Base-by-base conservation (phyloP, 2,329 filamentous ascomycete genomes). In the Alternaria triticina region DNA sequence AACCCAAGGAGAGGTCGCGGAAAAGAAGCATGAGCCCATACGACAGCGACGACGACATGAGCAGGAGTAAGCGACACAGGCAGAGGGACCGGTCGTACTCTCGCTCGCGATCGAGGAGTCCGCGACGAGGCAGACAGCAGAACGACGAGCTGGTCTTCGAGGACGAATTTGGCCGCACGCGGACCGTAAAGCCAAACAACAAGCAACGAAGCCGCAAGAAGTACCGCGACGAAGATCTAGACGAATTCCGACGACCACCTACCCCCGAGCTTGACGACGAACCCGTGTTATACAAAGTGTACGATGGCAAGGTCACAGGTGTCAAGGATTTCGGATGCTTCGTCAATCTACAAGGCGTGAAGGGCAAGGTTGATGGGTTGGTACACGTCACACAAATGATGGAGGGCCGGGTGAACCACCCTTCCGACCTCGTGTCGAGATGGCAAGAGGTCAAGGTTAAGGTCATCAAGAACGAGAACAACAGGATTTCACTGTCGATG, bases 291-390 rank as follows among this genome's bases (percentile, higher is more conserved):
- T 90, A 90, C 84, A 99, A 99, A 77, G 83, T 97, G 3, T 99
- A 99, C 74, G 88, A 93, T 66, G 96, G 96, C 1, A 90, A 90
- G 73, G 92, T 98, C 13, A 97, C 93, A 0, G 94, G 94, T 0
- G 86, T 99, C 57, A 98, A 97, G 74, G 93, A 97, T 65, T 99
- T 98, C 81, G 96, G 96, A 11, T 94, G 90, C 0, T 99, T 99
- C 79, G 94, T 98, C 61, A 97, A 96, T 70, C 79, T 99, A n/a
- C 87, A 90, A 69, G 91, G 94, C 17, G 91, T 99, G 1, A 89
- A 86, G 72, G 95, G 94, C 50, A 96, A 94, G 79, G 91, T 96
- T 1, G 94, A 97, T 76, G 96, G 96, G 0, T 84, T 99, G 68
- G 95, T 99, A 1, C 96, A 99, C 77, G 89, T 99, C 27, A 97